phyloP scores from a whole-genome alignment of 2,329 filamentous ascomycete genomes.

The Coniochaeta sp. region DNA sequence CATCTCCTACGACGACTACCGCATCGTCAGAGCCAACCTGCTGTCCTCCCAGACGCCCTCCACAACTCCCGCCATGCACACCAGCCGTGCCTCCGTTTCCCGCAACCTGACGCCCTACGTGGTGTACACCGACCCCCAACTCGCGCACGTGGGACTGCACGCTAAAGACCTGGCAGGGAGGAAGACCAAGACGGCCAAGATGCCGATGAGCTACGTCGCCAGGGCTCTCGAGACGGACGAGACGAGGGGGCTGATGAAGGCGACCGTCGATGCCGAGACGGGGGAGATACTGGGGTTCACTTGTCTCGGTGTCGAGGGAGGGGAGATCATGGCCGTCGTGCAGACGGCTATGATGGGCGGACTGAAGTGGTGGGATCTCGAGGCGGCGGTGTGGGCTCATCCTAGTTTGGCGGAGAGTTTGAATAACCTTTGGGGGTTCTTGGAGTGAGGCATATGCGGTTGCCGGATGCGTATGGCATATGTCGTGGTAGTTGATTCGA shows the following conservation, averaged over 20 bases:
- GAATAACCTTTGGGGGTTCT: conserved; percentile 41
- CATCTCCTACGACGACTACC: conserved; percentile 49
- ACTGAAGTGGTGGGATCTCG: conserved; percentile 35
- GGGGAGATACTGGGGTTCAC: conserved; percentile 43
- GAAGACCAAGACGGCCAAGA: conserved; percentile 34
- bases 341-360: conserved; percentile 45
- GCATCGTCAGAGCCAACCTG: conserved; percentile 40
- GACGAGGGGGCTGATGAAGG: conserved; percentile 45
- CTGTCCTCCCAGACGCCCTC: conserved; percentile 19
- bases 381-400: conserved; percentile 42
- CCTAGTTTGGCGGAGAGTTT: conserved; percentile 42
- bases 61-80: conserved; percentile 17
- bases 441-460: conserved; percentile 20
- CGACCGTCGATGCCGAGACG: conserved; percentile 37
- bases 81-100: conserved; percentile 18
- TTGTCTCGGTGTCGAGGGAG: conserved; percentile 42
- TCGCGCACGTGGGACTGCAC: conserved; percentile 43
- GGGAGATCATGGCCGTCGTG: conserved; percentile 45
- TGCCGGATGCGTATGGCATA: too few species aligned
- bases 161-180: conserved; percentile 27
- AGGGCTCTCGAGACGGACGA: conserved; percentile 44
- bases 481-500: too few species aligned
- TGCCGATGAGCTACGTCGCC: conserved; percentile 46
- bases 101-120: conserved; percentile 36
- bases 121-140: conserved; percentile 46